Percentiles rank a stretch among this genome's conserved stretches.
Conservation (phyloP, 1,284 basidiomycete species). For the Microbotryum lychnidis-dioicae region DNA sequence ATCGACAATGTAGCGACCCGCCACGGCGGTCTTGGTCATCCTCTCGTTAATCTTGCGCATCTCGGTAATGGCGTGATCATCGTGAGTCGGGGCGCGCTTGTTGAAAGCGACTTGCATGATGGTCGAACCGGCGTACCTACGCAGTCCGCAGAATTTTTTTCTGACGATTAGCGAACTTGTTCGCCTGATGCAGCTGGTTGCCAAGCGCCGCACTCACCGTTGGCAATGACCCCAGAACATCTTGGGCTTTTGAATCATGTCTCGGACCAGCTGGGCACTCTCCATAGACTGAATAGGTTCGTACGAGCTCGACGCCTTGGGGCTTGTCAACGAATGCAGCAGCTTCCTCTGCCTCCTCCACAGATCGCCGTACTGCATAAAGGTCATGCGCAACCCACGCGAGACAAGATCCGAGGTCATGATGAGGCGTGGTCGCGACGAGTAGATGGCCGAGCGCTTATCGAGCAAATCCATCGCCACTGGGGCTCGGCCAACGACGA, state of each 20-base stretch:
- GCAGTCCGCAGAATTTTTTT: not conserved
- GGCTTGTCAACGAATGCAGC: constrained; percentile 32
- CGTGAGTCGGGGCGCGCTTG: constrained; percentile 31
- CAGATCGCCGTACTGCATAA: constrained; percentile 35
- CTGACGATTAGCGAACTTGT: not conserved
- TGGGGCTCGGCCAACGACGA: constrained; percentile 31
- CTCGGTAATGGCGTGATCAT: constrained; percentile 35
- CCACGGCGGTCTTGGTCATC: constrained; percentile 34
- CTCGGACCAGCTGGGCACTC: constrained; percentile 32
- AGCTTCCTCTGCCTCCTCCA: constrained; percentile 35
- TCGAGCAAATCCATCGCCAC: constrained; percentile 37
- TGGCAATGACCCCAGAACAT: constrained; percentile 36
- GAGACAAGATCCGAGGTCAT: constrained; percentile 36
- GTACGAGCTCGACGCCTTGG: constrained; percentile 31
- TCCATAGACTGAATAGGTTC: constrained; percentile 36
- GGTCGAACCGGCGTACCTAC: constrained; percentile 36
- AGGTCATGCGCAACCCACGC: constrained; percentile 34
- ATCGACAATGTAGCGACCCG: constrained; percentile 36
- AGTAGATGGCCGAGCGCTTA: constrained; percentile 34
- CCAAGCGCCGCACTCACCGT: constrained; percentile 1
- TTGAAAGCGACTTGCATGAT: constrained; percentile 38
- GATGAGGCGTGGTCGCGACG: constrained; percentile 33
- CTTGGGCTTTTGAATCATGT: constrained; percentile 30
- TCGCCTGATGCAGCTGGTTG: not conserved
- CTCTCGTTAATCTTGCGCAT: constrained; percentile 32